These are phyloP conservation scores for Withania somnifera DNA, from an alignment of 305 asterid genomes.

Conservation along the genomic window DNA sequence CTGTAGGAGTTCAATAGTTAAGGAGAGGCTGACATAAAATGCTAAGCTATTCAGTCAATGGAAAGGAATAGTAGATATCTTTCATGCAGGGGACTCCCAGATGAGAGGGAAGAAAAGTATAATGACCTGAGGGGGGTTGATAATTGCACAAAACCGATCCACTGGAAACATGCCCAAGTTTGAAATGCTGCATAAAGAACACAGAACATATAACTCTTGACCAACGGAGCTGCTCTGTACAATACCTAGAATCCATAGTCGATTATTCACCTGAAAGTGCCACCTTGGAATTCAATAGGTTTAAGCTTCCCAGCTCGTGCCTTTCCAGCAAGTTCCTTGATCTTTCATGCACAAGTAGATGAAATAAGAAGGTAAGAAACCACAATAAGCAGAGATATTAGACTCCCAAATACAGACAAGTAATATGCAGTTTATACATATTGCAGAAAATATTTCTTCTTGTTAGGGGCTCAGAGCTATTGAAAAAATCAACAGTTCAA, in stretches of 20 bases:
- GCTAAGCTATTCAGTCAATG: background rate
- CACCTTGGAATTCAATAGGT: conserved; percentile 97
- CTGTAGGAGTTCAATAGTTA: background rate
- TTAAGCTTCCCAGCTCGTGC: conserved; percentile 88
- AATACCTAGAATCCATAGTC: background rate
- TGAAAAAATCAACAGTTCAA: conserved; percentile 1
- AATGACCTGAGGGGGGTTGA: conserved; percentile 93
- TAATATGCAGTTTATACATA: background rate
- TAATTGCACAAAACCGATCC: conserved; percentile 88
- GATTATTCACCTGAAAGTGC: conserved; percentile 76
- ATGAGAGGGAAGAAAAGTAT: conserved; percentile 27
- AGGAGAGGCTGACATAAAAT: background rate
- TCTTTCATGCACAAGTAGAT: conserved; percentile 28
- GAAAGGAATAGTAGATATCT: background rate
- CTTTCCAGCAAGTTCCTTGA: conserved; percentile 94
- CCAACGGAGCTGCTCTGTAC: background rate
- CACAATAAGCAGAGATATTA: background rate
- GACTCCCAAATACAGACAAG: background rate
- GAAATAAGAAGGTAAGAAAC: background rate
- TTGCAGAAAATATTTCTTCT: background rate
- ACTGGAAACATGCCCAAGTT: conserved; percentile 99
- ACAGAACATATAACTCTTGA: conserved; percentile 7
- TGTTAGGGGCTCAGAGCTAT: background rate
- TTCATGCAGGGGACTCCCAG: background rate
- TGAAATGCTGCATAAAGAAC: conserved; percentile 62